A percentile compares a stretch with the other conserved stretches of the same genome.
These are phyloP conservation scores for Komagataea norvegica DNA, from an alignment of 1,139 yeast species.

Conservation along the genomic window DNA sequence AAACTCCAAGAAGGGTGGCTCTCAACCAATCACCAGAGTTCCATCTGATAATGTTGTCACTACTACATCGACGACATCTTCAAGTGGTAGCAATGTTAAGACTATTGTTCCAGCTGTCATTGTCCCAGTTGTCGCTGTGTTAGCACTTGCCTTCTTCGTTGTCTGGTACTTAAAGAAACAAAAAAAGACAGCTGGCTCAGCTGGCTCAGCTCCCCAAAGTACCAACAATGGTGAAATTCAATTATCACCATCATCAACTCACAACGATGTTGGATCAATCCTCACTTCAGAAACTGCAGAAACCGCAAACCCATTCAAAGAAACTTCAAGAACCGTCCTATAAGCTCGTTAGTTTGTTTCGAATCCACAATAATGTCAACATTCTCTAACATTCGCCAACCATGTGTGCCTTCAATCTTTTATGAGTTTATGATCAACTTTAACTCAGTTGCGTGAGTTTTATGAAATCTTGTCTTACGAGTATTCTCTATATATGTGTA, in stretches of 20 bases:
- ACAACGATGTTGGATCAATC: conserved; percentile 12
- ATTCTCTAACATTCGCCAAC: too few species aligned
- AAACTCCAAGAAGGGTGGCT: conserved; percentile 27
- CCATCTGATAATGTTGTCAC: conserved; percentile 35
- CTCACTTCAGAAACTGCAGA: conserved; percentile 14
- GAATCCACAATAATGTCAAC: too few species aligned
- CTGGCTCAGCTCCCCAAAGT: not conserved
- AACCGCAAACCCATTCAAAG: conserved; percentile 19
- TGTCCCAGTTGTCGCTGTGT: conserved; percentile 36
- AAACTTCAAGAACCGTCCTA: conserved; percentile 19
- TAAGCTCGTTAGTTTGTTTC: conserved; percentile 2
- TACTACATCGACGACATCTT: conserved; percentile 12
- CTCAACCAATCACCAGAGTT: conserved; percentile 29
- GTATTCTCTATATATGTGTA: not conserved
- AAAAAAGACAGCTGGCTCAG: conserved; percentile 7
- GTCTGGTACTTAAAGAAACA: conserved; percentile 22
- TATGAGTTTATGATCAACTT: too few species aligned
- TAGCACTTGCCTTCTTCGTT: conserved; percentile 21
- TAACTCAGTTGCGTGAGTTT: too few species aligned
- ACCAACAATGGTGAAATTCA: conserved; percentile 11
- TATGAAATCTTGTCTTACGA: not conserved
- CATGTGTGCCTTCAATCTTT: too few species aligned
- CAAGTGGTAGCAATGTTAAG: conserved; percentile 19
- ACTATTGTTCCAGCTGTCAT: conserved; percentile 38
- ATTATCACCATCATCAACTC: conserved; percentile 16